phyloP scores from a whole-genome alignment of 108 stramenopile genomes.

The Discostella stelligeroides region DNA sequence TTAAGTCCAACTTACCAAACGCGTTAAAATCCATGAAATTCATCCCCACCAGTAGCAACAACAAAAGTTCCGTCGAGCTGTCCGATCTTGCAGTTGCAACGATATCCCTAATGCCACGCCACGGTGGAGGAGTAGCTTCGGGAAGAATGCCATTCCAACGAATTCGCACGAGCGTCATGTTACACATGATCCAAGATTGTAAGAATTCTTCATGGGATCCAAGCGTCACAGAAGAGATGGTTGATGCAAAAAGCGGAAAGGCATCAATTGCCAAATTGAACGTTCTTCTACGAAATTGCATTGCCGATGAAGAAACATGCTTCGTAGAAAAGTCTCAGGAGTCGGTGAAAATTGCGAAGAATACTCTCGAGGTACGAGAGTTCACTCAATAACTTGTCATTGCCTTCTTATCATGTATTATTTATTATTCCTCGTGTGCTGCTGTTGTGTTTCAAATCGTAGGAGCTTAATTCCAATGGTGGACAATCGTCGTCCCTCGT shows the following conservation, averaged over 20 bases:
- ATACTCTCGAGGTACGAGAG: constrained; percentile 46
- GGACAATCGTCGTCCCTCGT: constrained; percentile 11
- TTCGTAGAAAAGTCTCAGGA: constrained; percentile 47
- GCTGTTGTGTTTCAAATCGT: not conserved
- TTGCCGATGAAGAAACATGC: constrained; percentile 20
- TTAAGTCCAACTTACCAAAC: constrained; percentile 39
- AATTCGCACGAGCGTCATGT: constrained; percentile 48
- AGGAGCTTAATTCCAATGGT: constrained; percentile 6
- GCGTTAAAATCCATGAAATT: constrained; percentile 26
- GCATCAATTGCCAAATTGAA: constrained; percentile 32
- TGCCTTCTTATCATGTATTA: too few relatives aligned
- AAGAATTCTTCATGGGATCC: constrained; percentile 26
- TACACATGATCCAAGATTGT: constrained; percentile 48
- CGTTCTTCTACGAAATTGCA: constrained; percentile 27
- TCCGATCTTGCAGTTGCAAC: constrained; percentile 46
- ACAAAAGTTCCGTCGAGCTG: constrained; percentile 26
- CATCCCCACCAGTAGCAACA: not conserved
- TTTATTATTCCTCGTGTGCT: too few relatives aligned
- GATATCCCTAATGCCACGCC: constrained; percentile 37
- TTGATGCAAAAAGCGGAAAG: constrained; percentile 23
- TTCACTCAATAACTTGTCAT: too few relatives aligned
- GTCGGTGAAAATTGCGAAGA: constrained; percentile 35
- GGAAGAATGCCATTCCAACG: constrained; percentile 45
- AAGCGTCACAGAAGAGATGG: constrained; percentile 2
- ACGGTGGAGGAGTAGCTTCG: constrained; percentile 36